Conservation (phyloP, 176 grass and related monocot species). For the Aegilops speltoides region DNA sequence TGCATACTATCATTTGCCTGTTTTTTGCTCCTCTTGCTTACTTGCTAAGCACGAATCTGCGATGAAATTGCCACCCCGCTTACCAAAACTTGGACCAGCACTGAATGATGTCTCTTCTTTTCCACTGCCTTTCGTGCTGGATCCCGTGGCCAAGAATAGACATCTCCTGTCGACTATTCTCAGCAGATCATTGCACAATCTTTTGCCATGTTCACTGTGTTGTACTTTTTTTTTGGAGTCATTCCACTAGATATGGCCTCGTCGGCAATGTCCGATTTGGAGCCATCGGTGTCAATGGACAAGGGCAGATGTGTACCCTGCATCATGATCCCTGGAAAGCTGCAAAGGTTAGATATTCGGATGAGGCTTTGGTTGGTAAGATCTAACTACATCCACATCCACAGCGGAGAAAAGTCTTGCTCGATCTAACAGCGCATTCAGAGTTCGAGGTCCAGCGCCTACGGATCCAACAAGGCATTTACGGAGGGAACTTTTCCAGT, state of each 20-base stretch:
- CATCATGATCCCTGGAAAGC: constrained; percentile 17
- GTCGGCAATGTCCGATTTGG: not conserved
- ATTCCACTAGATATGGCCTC: not conserved
- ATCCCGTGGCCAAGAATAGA: not conserved
- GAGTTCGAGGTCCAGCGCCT: not conserved
- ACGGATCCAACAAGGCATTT: not conserved
- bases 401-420: not conserved
- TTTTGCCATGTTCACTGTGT: not conserved
- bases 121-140: not conserved
- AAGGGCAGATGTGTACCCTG: not conserved
- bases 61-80: not conserved
- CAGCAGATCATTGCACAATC: not conserved
- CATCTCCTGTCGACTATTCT: not conserved
- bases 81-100: not conserved
- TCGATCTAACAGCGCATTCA: not conserved
- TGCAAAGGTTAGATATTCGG: not conserved
- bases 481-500: not conserved
- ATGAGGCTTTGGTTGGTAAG: constrained; percentile 9
- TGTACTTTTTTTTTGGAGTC: not conserved
- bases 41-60: constrained; percentile 1
- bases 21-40: not conserved
- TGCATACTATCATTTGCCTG: not conserved
- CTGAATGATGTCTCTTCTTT: not conserved
- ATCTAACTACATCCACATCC: constrained; percentile 11
- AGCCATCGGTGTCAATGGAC: not conserved